Base-by-base conservation (phyloP, 2,329 filamentous ascomycete species). In the Stachybotrys echinatus region DNA sequence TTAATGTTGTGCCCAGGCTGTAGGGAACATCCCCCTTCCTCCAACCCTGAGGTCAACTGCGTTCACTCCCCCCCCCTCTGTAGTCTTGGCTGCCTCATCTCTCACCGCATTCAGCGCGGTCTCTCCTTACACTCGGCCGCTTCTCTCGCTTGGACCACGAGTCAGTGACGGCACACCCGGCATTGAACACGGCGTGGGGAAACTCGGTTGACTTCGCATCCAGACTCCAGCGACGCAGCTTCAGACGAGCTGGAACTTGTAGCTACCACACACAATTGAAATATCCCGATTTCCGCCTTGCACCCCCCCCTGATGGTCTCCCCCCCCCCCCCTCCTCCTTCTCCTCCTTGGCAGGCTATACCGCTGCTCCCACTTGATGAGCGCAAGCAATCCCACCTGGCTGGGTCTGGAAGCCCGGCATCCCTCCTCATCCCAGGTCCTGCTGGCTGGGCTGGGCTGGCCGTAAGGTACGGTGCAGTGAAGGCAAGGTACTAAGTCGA, bases 111-210 rank as follows among this genome's bases (percentile, higher is more conserved):
- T 40, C 38, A 40, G 38, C 38, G 19, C 18, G 38, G 38, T 8
- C n/a, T n/a, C 19, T 20, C 38, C 38, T n/a, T 20, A 40, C 38
- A 40, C 17, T 57, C 56, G 54, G 59, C 58, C 58, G 59, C 56
- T 61, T n/a, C 38, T 20, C 61, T 59, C 58, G 59, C 59, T 56
- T 54, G 50, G 50, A 51, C 50, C 54, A 55, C 60, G 61, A 63
- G 61, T 64, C 62, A 65, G 62, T 14, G 14, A 34, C 60, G 60
- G 60, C 58, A 61, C 55, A 62, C 58, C 58, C 62, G 62, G 62
- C 61, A 63, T 54, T 57, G 53, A 10, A 10, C n/a, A 3, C 51
- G 51, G 57, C 62, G 60, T 63, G 60, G 62, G 60, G 61, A 56
- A 58, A 51, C 37, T 58, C 59, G 56, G 60, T 54, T 61, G 55